phyloP scores from a whole-genome alignment of 2,329 filamentous ascomycete genomes.

The Fusarium sp. region DNA sequence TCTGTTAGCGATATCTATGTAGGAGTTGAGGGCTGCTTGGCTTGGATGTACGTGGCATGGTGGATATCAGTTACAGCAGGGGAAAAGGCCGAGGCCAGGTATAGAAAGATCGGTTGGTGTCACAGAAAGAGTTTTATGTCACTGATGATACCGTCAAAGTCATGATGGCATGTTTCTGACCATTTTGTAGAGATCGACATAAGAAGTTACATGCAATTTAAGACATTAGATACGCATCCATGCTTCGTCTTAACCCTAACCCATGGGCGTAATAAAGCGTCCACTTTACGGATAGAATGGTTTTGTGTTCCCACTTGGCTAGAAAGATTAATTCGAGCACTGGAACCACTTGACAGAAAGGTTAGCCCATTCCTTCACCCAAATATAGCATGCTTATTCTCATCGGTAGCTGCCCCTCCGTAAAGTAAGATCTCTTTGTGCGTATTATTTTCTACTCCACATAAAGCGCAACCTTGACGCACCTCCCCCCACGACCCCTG shows the following conservation, averaged over 20 bases:
- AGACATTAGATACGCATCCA: background rate
- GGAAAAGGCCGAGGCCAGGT: slow-evolving; percentile 1
- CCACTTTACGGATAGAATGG: slow-evolving; percentile 23
- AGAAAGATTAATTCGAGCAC: background rate
- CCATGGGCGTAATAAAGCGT: slow-evolving; percentile 25
- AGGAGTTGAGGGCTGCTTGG: slow-evolving; percentile 4
- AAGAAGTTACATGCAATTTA: slow-evolving; percentile 1
- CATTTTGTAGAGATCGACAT: background rate
- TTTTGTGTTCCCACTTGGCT: slow-evolving; percentile 29
- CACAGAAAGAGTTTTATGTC: background rate
- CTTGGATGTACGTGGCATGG: slow-evolving; percentile 28
- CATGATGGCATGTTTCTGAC: background rate
- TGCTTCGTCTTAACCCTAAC: slow-evolving; percentile 33
- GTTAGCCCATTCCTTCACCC: background rate
- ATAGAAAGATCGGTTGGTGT: background rate
- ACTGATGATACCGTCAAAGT: background rate
- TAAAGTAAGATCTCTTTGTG: background rate
- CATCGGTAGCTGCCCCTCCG: background rate
- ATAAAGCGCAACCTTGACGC: slow-evolving; percentile 7
- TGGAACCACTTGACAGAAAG: background rate
- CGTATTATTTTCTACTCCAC: background rate
- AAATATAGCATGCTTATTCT: background rate
- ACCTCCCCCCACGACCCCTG: slow-evolving; percentile 31
- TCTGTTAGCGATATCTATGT: background rate
- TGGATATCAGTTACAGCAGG: slow-evolving; percentile 2